Conservation (phyloP, 1,284 basidiomycete genomes). For the Moesziomyces aphidis region DNA sequence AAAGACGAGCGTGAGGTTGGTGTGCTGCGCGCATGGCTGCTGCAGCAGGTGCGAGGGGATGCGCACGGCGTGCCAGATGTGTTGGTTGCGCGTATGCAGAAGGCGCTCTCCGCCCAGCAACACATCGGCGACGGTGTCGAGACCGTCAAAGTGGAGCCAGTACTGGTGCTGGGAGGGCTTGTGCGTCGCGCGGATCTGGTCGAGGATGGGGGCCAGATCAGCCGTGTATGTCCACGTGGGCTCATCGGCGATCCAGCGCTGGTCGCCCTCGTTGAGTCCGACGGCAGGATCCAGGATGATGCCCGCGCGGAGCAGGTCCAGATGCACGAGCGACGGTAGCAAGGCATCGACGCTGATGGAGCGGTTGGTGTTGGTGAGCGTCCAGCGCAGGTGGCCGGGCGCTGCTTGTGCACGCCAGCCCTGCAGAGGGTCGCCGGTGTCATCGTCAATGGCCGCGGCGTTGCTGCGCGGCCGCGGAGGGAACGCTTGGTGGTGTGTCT, state of each 20-base stretch:
- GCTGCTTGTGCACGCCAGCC: constrained; percentile 1
- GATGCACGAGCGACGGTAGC: constrained; percentile 73
- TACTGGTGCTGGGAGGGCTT: constrained; percentile 63
- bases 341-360: constrained; percentile 73
- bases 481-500: constrained; percentile 26
- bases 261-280: constrained; percentile 74
- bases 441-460: background rate
- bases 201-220: constrained; percentile 71
- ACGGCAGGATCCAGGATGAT: constrained; percentile 74
- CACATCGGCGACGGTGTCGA: constrained; percentile 75
- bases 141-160: constrained; percentile 74
- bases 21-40: background rate
- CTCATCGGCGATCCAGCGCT: constrained; percentile 74
- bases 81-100: constrained; percentile 75
- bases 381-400: constrained; percentile 68
- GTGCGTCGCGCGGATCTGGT: constrained; percentile 13
- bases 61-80: constrained; percentile 74
- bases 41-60: constrained; percentile 9
- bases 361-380: constrained; percentile 73
- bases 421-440: background rate
- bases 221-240: constrained; percentile 75
- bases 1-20: constrained; percentile 48
- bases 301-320: constrained; percentile 73
- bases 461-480: constrained; percentile 6
- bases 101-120: constrained; percentile 72